Evolutionary conservation across 2,329 filamentous ascomycete species (phyloP), one percentile per base, ranked within the genome.

Genomic region (Neopestalotiopsis clavispora): DNA sequence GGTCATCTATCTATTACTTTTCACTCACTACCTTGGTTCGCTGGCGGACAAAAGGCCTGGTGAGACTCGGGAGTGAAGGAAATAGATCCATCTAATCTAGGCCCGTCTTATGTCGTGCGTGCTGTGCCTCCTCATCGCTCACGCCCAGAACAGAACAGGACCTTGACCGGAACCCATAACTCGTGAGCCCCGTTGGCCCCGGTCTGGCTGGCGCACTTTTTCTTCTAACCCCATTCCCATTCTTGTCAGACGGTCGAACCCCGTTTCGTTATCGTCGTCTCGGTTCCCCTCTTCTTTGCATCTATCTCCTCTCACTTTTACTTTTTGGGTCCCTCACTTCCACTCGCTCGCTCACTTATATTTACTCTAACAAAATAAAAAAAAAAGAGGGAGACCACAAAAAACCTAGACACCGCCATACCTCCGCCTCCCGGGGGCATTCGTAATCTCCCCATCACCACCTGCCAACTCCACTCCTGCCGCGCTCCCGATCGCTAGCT

Each of bases 391-490:
- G 23, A 28, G 23, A 38, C 13, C 45, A 52, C 45, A 52, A 52
- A 52, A 52, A 34, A 38, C 42, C 34, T n/a, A 20, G 59, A 34
- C 61, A 64, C 38, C 61, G 61, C 61, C 52, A 67, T 56, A 58
- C 38, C 34, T 45, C 65, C 65, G 52, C 65, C 65, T 38, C 38
- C 52, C 34, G 65, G 65, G 28, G 65, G 45, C 45, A 52, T 60
- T 28, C 52, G 52, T 60, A 67, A 60, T 60, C 56, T 32, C 34
- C 65, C 42, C 65, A 67, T 67, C 65, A 67, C 40, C 34, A 23
- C 30, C n/a, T 45, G 52, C 65, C 52, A 67, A 56, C 65, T 67
- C 65, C 65, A 49, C 52, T 13, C 52, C 23, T 66, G 64, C 64
- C 64, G 64, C 52, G 64, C 34, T 57, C 28, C 64, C 64, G 64